A percentile compares a stretch with the other conserved stretches of the same genome.
Evolutionary conservation across 495 filamentous ascomycete genomes (phyloP).

Genomic region (Trichoderma erinaceum): DNA sequence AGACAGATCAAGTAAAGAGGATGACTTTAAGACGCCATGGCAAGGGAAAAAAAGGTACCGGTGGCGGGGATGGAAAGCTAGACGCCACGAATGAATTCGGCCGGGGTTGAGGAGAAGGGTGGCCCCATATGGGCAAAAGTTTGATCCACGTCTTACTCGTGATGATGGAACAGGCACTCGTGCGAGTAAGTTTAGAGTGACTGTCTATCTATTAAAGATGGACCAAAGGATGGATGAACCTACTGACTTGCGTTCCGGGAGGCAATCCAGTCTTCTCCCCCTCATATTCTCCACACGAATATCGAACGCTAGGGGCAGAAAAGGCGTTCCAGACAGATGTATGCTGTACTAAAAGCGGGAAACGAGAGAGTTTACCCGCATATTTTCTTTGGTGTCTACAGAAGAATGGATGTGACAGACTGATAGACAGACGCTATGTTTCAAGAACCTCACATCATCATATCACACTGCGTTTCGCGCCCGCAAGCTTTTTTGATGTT

Average conservation of each 20-base stretch:
- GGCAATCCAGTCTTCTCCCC: too few relatives aligned
- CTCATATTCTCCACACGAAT: too few relatives aligned
- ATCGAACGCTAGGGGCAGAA: too few relatives aligned
- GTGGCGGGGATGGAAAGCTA: not conserved
- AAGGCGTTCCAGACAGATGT: too few relatives aligned
- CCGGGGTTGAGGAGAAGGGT: not conserved
- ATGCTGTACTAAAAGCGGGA: too few relatives aligned
- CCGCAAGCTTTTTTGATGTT: not conserved
- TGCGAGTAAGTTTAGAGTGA: too few relatives aligned
- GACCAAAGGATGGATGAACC: too few relatives aligned
- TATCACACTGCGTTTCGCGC: not conserved
- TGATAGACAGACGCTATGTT: not conserved
- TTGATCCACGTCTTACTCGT: constrained; percentile 4
- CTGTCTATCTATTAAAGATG: too few relatives aligned
- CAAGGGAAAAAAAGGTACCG: not conserved
- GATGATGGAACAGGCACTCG: not conserved
- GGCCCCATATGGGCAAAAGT: not conserved
- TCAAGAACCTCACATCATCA: not conserved
- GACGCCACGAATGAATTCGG: not conserved
- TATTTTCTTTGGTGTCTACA: too few relatives aligned
- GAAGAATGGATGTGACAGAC: not conserved
- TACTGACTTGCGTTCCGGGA: too few relatives aligned
- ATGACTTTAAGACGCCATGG: not conserved
- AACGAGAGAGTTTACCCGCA: too few relatives aligned
- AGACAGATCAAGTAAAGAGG: not conserved